Conservation (phyloP, 2,329 filamentous ascomycete species). For the Aspergillus tamarii region DNA sequence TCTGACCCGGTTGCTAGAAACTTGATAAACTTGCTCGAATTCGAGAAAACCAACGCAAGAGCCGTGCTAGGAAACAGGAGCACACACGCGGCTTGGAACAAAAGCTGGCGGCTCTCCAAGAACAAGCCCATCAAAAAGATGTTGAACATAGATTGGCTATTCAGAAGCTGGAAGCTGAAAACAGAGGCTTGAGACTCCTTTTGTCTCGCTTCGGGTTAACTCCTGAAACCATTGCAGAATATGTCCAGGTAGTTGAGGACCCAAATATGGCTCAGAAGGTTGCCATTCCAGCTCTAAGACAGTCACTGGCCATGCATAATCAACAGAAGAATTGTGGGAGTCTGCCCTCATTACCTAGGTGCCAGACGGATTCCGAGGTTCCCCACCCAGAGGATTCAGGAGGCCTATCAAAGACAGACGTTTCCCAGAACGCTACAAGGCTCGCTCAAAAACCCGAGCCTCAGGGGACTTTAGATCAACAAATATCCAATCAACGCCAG, state of each 20-base stretch:
- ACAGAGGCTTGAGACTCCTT: constrained; percentile 32
- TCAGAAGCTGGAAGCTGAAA: constrained; percentile 40
- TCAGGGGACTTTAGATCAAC: background rate
- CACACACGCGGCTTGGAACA: constrained; percentile 41
- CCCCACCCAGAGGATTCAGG: background rate
- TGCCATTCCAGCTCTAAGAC: constrained; percentile 38
- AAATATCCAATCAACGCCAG: constrained; percentile 8
- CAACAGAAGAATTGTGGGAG: background rate
- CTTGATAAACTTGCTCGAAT: constrained; percentile 43
- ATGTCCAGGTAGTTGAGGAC: constrained; percentile 28
- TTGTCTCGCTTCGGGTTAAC: constrained; percentile 31
- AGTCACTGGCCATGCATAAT: background rate
- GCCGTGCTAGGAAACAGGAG: constrained; percentile 40
- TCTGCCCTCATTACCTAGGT: background rate
- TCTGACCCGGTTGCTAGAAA: constrained; percentile 22
- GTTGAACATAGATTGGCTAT: constrained; percentile 37
- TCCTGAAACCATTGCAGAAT: constrained; percentile 28
- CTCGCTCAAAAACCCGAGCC: background rate
- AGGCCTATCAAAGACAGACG: background rate
- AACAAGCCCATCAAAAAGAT: constrained; percentile 34
- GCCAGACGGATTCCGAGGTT: background rate
- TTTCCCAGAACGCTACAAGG: background rate
- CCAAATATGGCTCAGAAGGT: constrained; percentile 31
- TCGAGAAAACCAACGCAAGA: constrained; percentile 43
- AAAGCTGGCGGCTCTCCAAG: constrained; percentile 31